These are phyloP conservation scores for Piper longum DNA, from an alignment of 164 flowering plant species.

Conservation along the genomic window DNA sequence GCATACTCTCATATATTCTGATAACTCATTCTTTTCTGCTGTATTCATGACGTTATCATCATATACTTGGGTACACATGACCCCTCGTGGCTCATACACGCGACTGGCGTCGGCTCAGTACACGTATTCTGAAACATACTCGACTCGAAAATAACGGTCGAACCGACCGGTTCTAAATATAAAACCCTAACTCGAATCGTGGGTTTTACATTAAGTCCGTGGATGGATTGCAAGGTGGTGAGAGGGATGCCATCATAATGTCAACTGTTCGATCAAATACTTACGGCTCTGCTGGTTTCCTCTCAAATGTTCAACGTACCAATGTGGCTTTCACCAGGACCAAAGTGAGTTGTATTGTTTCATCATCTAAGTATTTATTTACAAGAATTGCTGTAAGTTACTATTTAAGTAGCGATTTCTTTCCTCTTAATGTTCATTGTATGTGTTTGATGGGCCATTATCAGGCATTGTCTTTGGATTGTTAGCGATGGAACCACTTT, in stretches of 20 bases:
- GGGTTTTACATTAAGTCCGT: constrained; percentile 29
- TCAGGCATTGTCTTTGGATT: constrained; percentile 31
- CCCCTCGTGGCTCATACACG: too few relatives aligned
- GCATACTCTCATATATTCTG: too few relatives aligned
- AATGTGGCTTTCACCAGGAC: constrained; percentile 43
- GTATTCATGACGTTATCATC: too few relatives aligned
- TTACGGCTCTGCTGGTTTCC: constrained; percentile 25
- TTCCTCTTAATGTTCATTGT: background rate
- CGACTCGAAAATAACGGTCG: too few relatives aligned
- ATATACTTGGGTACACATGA: too few relatives aligned
- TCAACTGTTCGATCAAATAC: constrained; percentile 29
- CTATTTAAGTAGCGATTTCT: background rate
- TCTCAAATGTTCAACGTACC: constrained; percentile 22
- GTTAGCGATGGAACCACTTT: constrained; percentile 21
- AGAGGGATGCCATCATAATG: constrained; percentile 24
- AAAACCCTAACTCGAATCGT: too few relatives aligned
- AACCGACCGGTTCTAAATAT: too few relatives aligned
- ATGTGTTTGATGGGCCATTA: background rate
- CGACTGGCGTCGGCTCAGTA: too few relatives aligned
- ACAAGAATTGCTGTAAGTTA: background rate
- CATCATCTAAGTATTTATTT: background rate
- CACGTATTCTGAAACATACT: too few relatives aligned
- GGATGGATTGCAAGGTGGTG: constrained; percentile 52
- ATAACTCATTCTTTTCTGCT: too few relatives aligned
- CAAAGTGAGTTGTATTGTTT: constrained; percentile 12